Evolutionary conservation across 2,329 filamentous ascomycete species (phyloP).

Genomic region (Lachnellula arida): DNA sequence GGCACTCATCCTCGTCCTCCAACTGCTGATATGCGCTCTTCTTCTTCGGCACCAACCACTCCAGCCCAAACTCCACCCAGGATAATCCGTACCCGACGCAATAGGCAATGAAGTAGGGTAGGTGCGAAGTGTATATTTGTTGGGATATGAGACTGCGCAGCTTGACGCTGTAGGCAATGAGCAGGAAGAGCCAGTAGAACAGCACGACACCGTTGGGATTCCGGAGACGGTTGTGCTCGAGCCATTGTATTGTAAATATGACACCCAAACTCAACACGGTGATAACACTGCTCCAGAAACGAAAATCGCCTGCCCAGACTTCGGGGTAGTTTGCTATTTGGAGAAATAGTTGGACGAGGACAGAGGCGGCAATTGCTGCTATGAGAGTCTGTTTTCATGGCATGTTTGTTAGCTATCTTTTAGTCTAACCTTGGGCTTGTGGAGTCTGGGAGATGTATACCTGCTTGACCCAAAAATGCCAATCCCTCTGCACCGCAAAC

Average conservation of each 20-base stretch:
- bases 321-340: slow-evolving; percentile 55
- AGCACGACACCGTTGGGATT: slow-evolving; percentile 67
- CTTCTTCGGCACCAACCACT: slow-evolving; percentile 66
- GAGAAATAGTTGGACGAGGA: slow-evolving; percentile 55
- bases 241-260: slow-evolving; percentile 62
- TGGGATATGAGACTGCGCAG: slow-evolving; percentile 63
- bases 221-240: slow-evolving; percentile 64
- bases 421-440: neutral
- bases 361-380: slow-evolving; percentile 50
- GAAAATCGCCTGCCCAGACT: slow-evolving; percentile 60
- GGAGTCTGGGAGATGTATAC: slow-evolving; percentile 44
- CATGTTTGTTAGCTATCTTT: neutral
- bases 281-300: slow-evolving; percentile 65
- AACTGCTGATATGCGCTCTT: slow-evolving; percentile 64
- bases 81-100: slow-evolving; percentile 55
- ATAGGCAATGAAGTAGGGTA: slow-evolving; percentile 61
- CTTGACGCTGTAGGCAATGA: slow-evolving; percentile 61
- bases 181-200: slow-evolving; percentile 68
- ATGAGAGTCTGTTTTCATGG: slow-evolving; percentile 47
- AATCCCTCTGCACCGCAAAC: slow-evolving; percentile 69
- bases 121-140: slow-evolving; percentile 47
- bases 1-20: slow-evolving; percentile 64
- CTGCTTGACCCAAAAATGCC: slow-evolving; percentile 91
- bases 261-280: slow-evolving; percentile 58
- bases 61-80: slow-evolving; percentile 57